Conservation (phyloP, 768 basidiomycete species). For the Boletus rubropictus region DNA sequence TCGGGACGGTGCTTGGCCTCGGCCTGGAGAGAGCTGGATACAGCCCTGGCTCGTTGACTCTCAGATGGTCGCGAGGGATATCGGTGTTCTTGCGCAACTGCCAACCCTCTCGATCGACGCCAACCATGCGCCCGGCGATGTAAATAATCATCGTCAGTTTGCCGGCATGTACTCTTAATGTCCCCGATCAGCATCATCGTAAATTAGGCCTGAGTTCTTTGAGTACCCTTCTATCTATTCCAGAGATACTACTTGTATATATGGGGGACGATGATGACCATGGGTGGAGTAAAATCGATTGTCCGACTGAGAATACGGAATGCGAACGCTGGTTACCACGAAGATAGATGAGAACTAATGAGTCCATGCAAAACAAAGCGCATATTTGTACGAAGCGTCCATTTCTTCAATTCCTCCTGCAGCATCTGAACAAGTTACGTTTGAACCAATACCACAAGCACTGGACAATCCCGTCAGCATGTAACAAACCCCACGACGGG, state of each 20-base stretch:
- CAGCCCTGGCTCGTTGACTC: constrained; percentile 22
- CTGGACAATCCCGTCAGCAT: constrained; percentile 33
- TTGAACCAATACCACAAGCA: constrained; percentile 80
- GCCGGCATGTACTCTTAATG: constrained; percentile 56
- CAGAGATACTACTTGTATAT: constrained; percentile 14
- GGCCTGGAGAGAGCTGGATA: constrained; percentile 17
- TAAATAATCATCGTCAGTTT: constrained; percentile 31
- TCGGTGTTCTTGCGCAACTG: constrained; percentile 8
- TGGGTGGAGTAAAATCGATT: constrained; percentile 22
- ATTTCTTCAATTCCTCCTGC: constrained; percentile 57
- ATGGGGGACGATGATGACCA: constrained; percentile 6
- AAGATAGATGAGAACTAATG: constrained; percentile 30
- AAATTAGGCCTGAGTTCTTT: constrained; percentile 13
- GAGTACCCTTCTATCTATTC: constrained; percentile 26
- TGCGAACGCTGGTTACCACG: constrained; percentile 19
- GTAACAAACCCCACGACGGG: not conserved
- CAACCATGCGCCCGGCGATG: constrained; percentile 6
- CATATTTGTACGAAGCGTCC: constrained; percentile 9
- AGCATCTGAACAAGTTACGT: constrained; percentile 77
- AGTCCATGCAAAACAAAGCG: constrained; percentile 22
- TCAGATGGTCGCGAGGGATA: constrained; percentile 15
- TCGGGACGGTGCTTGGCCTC: constrained; percentile 6
- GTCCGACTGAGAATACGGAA: constrained; percentile 18
- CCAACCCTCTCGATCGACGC: constrained; percentile 18
- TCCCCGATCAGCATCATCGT: not conserved